Evolutionary conservation across 345 rosid species (phyloP), one percentile per base, ranked within the genome.

Genomic region (Linum tenue): DNA sequence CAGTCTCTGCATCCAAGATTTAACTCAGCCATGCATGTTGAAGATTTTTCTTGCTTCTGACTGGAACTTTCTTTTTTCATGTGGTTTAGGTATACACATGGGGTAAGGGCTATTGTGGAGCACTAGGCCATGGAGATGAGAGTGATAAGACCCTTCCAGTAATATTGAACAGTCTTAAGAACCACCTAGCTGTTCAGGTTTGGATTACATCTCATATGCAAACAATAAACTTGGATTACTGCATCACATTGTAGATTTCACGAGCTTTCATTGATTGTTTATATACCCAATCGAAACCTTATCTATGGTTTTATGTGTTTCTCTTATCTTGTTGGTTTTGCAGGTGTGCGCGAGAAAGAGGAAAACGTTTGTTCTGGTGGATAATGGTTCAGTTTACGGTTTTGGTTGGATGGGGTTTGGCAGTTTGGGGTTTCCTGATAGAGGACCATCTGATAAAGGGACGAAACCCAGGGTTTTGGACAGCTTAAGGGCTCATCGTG

Each of bases 51-150:
- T 55, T 53, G 1, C 37, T 53, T 1, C 22, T 67, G 35, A 44
- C 55, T 59, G 8, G 55, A 51, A 69, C 60, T 56, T 67, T 22
- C 31, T 22, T 73, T 57, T 37, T 69, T 36, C 40, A 63, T 69
- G 67, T 66, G 63, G 2, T 65, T 69, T 72, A 92, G 98, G 94
- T 86, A 9, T 90, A 90, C 73, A 86, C 97, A 22, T 92, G 98
- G 97, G 98, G 98, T 61, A 92, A 92, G 79, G 98, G 97, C 69
- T 92, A 92, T 66, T 92, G 96, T 67, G 97, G 98, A 78, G 98
- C 94, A 58, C 75, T 92, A 55, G 98, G 98, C 74, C 97, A 90
- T 77, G 98, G 98, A 56, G 95, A 92, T 66, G 97, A 92, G 80
- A 90, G 77, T 11, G 96, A 90, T 72, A 92, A 92, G 84, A 90